phyloP scores from a whole-genome alignment of 106 monocot species.

The Platanthera guangdongensis region DNA sequence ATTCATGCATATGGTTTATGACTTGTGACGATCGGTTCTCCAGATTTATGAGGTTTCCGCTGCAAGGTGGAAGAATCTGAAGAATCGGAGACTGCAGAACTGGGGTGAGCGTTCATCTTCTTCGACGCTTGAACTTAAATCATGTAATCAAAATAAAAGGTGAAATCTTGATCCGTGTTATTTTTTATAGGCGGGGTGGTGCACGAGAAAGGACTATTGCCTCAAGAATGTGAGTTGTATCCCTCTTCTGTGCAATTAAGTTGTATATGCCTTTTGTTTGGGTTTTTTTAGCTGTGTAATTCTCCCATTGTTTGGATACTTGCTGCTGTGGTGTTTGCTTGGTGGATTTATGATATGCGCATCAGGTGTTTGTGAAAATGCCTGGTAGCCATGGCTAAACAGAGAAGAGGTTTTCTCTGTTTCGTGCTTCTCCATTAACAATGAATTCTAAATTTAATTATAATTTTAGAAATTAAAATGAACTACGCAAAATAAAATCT shows the following conservation, averaged over 20 bases:
- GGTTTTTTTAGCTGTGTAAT: background rate
- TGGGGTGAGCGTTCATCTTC: conserved; percentile 49
- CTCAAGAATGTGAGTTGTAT: conserved; percentile 64
- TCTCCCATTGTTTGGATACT: background rate
- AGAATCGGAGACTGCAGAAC: conserved; percentile 91
- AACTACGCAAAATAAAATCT: too few relatives aligned
- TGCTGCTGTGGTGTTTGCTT: background rate
- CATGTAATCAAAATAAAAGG: background rate
- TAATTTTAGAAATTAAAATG: too few relatives aligned
- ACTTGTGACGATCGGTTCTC: background rate
- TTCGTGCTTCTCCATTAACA: too few relatives aligned
- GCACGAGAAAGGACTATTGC: conserved; percentile 92
- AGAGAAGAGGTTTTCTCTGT: too few relatives aligned
- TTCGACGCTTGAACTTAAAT: background rate
- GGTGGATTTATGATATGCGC: background rate
- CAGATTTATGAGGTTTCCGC: conserved; percentile 70
- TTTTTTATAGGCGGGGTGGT: conserved; percentile 71
- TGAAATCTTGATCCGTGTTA: background rate
- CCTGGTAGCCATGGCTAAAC: background rate
- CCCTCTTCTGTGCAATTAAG: background rate
- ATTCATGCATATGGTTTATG: background rate
- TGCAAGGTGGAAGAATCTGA: conserved; percentile 80
- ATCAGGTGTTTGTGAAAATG: conserved; percentile 6
- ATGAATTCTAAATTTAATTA: too few relatives aligned
- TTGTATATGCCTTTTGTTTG: background rate